Evolutionary conservation across 768 basidiomycete genomes (phyloP), one percentile per base, ranked within the genome.

Genomic region (Cystofilobasidium macerans): DNA sequence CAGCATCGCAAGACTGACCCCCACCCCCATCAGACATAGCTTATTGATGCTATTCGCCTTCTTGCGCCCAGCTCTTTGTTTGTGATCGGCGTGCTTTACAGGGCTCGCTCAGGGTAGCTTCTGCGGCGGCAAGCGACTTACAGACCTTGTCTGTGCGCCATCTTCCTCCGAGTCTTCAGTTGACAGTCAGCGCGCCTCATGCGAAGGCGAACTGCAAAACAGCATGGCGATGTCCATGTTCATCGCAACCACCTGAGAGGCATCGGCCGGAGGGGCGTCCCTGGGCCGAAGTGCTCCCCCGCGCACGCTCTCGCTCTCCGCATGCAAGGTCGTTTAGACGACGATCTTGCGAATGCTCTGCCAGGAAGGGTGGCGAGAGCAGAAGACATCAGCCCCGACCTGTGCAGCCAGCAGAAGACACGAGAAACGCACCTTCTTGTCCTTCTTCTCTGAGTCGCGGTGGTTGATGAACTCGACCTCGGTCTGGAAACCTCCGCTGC

Each of bases 381-480:
- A 62, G 12, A 26, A 45, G 7, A 6, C 40, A 33, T 60, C 26
- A 40, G 62, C 20, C n/a, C 18, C 3, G 22, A 16, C 2, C n/a
- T 9, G 32, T 20, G 28, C 20, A 22, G 45, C 20, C 16, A 22
- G 13, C 26, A 30, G 32, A 13, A 51, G 11, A 24, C n/a, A 32
- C 18, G 30, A 33, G 42, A 54, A 8, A 54, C 60, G 48, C 30
- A 67, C 65, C 65, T 67, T 67, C 75, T 90, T 91, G 73, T 86
- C 87, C 80, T 93, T 94, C 83, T 86, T 91, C 81, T 93, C 90
- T 70, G 86, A 86, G 77, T 94, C 91, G 78, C 91, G 91, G 80
- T 94, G 90, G 72, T 88, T 89, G 77, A 89, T 76, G 75, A 92
- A 97, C 78, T 93, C 89, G 36, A 95, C 89, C 78, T 97, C 92